Percentiles rank a stretch among this genome's conserved stretches.
phyloP scores from a whole-genome alignment of 306 rosid genomes.

The Begonia fuchsioides region DNA sequence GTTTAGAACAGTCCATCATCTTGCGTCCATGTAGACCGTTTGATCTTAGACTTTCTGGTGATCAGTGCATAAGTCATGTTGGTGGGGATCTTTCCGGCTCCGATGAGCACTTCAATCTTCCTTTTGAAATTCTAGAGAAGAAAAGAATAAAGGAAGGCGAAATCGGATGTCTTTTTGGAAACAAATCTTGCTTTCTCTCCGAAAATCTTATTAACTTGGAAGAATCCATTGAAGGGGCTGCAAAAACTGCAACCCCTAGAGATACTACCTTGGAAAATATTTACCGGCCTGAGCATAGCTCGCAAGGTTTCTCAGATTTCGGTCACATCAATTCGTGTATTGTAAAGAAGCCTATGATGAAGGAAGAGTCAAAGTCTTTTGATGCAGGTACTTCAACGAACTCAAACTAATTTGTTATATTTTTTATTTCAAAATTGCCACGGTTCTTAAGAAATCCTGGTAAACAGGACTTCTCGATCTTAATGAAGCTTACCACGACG shows the following conservation, averaged over 20 bases:
- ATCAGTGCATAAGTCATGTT: slow-evolving; percentile 11
- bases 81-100: slow-evolving; percentile 37
- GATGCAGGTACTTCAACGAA: too few relatives aligned
- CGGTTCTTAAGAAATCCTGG: slow-evolving; percentile 9
- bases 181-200: slow-evolving; percentile 11
- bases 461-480: slow-evolving; percentile 26
- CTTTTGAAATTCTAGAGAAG: slow-evolving; percentile 19
- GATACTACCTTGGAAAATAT: slow-evolving; percentile 6
- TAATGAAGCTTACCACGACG: slow-evolving; percentile 30
- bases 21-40: slow-evolving; percentile 16
- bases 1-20: slow-evolving; percentile 12
- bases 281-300: slow-evolving; percentile 1
- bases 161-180: slow-evolving; percentile 7
- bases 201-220: slow-evolving; percentile 31
- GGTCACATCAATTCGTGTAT: too few relatives aligned
- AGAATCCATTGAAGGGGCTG: slow-evolving; percentile 18
- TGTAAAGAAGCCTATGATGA: too few relatives aligned
- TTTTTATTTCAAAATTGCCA: slow-evolving; percentile 5
- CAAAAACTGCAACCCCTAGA: slow-evolving; percentile 7
- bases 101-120: slow-evolving; percentile 21
- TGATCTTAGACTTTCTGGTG: slow-evolving; percentile 15
- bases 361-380: too few relatives aligned
- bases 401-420: not conserved
- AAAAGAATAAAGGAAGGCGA: slow-evolving; percentile 7
- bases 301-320: not conserved